Evolutionary conservation across 2,329 filamentous ascomycete genomes (phyloP).

Genomic region (Ophiostoma sp.): DNA sequence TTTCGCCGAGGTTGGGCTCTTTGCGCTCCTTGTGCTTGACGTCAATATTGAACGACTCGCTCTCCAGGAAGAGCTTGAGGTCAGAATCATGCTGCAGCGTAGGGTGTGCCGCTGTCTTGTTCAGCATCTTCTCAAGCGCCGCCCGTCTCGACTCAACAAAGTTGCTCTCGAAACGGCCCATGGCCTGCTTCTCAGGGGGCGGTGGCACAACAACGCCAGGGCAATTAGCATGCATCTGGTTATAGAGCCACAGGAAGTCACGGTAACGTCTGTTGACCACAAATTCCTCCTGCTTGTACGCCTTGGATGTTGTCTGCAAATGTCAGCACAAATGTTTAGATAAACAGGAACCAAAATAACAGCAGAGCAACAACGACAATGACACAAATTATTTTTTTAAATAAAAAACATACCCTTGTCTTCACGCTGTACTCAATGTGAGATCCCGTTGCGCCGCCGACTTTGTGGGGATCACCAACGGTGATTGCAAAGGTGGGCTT

Average conservation of each 20-base stretch:
- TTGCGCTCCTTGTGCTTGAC: conserved; percentile 96
- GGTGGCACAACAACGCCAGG: conserved; percentile 93
- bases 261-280: conserved; percentile 89
- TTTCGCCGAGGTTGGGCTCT: conserved; percentile 79
- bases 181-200: conserved; percentile 94
- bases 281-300: conserved; percentile 88
- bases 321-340: not conserved
- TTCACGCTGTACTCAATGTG: conserved; percentile 96
- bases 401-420: conserved; percentile 62
- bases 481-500: conserved; percentile 87
- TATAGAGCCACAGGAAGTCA: conserved; percentile 98
- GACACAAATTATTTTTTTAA: too few species aligned
- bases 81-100: conserved; percentile 90
- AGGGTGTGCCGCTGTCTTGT: conserved; percentile 86
- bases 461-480: conserved; percentile 95
- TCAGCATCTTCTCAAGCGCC: conserved; percentile 94
- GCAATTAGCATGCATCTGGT: conserved; percentile 86
- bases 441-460: conserved; percentile 91
- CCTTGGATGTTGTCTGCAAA: conserved; percentile 84
- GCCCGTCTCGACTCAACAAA: conserved; percentile 91
- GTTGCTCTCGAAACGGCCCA: conserved; percentile 91
- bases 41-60: conserved; percentile 90
- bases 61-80: conserved; percentile 93
- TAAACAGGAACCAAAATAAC: not conserved
- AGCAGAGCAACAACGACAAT: not conserved